Evolutionary conservation across 352 stramenopile genomes (phyloP).

Genomic region (Pythium plurisporium): DNA sequence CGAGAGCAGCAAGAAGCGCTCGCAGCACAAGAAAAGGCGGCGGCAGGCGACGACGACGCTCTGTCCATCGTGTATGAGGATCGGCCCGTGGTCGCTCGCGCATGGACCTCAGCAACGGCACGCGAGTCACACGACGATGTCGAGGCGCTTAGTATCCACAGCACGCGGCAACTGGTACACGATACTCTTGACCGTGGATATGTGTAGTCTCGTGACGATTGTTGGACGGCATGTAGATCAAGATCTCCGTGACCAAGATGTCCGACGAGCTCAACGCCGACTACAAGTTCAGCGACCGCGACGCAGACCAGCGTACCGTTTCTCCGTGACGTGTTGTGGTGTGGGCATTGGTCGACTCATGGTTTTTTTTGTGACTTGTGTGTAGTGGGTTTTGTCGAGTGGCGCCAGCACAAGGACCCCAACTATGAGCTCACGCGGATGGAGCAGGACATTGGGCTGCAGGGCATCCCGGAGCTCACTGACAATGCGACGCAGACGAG

Average conservation of each 20-base stretch:
- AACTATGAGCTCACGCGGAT: slow-evolving; percentile 76
- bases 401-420: slow-evolving; percentile 76
- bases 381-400: slow-evolving; percentile 74
- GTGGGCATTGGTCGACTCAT: too few species aligned
- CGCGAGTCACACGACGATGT: slow-evolving; percentile 68
- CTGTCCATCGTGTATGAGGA: slow-evolving; percentile 71
- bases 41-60: slow-evolving; percentile 35
- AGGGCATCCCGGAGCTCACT: slow-evolving; percentile 64
- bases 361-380: neutral
- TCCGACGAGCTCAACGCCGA: slow-evolving; percentile 78
- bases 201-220: too few species aligned
- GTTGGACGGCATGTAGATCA: slow-evolving; percentile 37
- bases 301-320: slow-evolving; percentile 62
- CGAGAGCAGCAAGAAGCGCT: slow-evolving; percentile 44
- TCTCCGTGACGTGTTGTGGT: neutral
- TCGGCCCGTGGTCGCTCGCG: slow-evolving; percentile 52
- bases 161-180: slow-evolving; percentile 39
- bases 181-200: too few species aligned
- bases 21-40: slow-evolving; percentile 28
- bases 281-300: slow-evolving; percentile 82
- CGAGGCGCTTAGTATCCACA: slow-evolving; percentile 47
- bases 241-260: slow-evolving; percentile 76
- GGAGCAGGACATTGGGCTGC: slow-evolving; percentile 74
- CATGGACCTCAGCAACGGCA: slow-evolving; percentile 46
- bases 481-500: slow-evolving; percentile 72